A percentile compares a stretch with the other conserved stretches of the same genome.
phyloP scores from a whole-genome alignment of 768 basidiomycete genomes.

The Neoboletus subvelutipes region DNA sequence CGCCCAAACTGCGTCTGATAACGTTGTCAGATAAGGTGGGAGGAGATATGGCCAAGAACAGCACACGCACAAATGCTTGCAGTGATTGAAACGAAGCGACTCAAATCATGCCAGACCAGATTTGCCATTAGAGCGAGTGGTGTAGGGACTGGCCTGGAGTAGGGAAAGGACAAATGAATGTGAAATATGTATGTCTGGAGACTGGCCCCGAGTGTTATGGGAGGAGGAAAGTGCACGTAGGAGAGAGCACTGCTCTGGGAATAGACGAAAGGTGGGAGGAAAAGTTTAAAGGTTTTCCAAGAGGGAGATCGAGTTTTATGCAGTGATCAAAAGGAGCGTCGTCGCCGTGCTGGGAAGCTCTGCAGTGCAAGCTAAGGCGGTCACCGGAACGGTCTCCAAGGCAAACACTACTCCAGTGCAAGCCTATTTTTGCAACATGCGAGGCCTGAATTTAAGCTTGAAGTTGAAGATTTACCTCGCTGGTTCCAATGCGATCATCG shows the following conservation, averaged over 20 bases:
- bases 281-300: too few species aligned
- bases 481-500: too few species aligned
- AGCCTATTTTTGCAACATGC: background rate
- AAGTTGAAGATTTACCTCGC: too few species aligned
- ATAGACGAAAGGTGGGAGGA: background rate
- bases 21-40: constrained; percentile 9
- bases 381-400: constrained; percentile 5
- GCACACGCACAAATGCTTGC: constrained; percentile 67
- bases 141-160: background rate
- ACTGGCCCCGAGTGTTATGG: constrained; percentile 5
- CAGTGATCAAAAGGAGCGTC: background rate
- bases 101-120: constrained; percentile 78
- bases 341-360: background rate
- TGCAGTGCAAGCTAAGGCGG: background rate
- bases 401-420: background rate
- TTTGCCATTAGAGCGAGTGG: constrained; percentile 58
- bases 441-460: background rate
- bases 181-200: constrained; percentile 18
- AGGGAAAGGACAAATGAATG: background rate
- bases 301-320: background rate
- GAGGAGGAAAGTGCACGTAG: background rate
- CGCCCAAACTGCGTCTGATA: constrained; percentile 75
- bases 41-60: background rate
- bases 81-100: constrained; percentile 65
- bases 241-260: background rate